Conservation (phyloP, 106 monocot genomes). For the Dioscorea dumetorum region DNA sequence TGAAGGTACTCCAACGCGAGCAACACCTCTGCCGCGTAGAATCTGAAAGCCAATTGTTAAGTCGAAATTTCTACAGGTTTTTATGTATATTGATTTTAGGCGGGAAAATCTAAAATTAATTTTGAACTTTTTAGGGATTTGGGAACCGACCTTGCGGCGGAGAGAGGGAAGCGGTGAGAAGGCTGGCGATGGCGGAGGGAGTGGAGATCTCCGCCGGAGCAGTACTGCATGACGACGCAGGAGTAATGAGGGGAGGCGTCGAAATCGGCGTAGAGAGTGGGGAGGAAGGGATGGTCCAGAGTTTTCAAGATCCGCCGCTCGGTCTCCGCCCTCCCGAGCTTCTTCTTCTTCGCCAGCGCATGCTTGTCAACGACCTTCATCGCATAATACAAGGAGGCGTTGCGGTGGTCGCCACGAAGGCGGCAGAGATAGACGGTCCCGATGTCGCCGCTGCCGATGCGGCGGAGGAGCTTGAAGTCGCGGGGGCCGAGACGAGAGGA, state of each 20-base stretch:
- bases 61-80: neutral
- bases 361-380: conserved; percentile 88
- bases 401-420: conserved; percentile 15
- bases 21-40: conserved; percentile 85
- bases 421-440: conserved; percentile 83
- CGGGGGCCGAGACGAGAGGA: conserved; percentile 24
- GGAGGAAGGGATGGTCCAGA: conserved; percentile 81
- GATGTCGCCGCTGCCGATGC: conserved; percentile 73
- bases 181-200: conserved; percentile 75
- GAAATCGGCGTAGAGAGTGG: conserved; percentile 74
- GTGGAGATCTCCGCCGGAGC: conserved; percentile 90
- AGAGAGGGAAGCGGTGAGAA: conserved; percentile 51
- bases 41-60: conserved; percentile 28
- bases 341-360: conserved; percentile 61
- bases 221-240: conserved; percentile 89
- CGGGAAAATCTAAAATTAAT: neutral
- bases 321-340: conserved; percentile 59
- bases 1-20: conserved; percentile 90
- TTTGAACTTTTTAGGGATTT: neutral
- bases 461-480: conserved; percentile 69
- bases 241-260: conserved; percentile 58
- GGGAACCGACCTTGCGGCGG: conserved; percentile 30
- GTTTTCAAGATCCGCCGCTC: conserved; percentile 57
- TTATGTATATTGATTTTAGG: too few species aligned
- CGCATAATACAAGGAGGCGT: conserved; percentile 32